Conservation (phyloP, 2,329 filamentous ascomycete genomes). For the Xylaria sp. region DNA sequence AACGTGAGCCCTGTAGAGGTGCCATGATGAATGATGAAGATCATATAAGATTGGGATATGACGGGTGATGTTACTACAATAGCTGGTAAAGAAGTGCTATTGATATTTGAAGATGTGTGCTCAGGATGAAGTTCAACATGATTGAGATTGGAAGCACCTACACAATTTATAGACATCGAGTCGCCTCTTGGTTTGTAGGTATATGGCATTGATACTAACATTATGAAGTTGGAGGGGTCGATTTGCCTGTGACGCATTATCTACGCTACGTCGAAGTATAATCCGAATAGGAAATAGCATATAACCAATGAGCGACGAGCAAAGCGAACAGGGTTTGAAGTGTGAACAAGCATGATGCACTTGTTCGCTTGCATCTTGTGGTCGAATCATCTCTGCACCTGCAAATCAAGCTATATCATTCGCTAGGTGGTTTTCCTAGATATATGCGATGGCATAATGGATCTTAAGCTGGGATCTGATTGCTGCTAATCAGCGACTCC, state of each 20-base stretch:
- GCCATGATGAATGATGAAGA: slow-evolving; percentile 14
- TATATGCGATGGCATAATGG: neutral
- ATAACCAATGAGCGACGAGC: slow-evolving; percentile 14
- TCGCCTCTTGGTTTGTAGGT: neutral
- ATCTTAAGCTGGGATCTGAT: neutral
- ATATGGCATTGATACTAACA: too few relatives aligned
- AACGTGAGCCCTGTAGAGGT: slow-evolving; percentile 8
- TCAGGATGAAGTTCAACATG: neutral
- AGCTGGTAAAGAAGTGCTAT: neutral
- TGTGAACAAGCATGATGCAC: neutral
- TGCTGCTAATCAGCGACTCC: neutral
- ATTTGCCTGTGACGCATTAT: slow-evolving; percentile 5
- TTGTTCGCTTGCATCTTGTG: neutral
- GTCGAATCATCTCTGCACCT: slow-evolving; percentile 12
- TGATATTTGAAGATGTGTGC: slow-evolving; percentile 5
- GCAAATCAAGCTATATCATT: neutral
- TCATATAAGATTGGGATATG: neutral
- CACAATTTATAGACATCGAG: slow-evolving; percentile 23
- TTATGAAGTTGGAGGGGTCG: neutral
- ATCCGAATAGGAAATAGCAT: slow-evolving; percentile 19
- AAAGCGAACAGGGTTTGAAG: neutral
- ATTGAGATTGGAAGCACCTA: neutral
- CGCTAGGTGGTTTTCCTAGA: slow-evolving; percentile 6
- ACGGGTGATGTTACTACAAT: neutral
- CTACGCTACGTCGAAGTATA: slow-evolving; percentile 3